Conservation (phyloP, 441 rosid genomes). For the Arabidopsis lyrata region DNA sequence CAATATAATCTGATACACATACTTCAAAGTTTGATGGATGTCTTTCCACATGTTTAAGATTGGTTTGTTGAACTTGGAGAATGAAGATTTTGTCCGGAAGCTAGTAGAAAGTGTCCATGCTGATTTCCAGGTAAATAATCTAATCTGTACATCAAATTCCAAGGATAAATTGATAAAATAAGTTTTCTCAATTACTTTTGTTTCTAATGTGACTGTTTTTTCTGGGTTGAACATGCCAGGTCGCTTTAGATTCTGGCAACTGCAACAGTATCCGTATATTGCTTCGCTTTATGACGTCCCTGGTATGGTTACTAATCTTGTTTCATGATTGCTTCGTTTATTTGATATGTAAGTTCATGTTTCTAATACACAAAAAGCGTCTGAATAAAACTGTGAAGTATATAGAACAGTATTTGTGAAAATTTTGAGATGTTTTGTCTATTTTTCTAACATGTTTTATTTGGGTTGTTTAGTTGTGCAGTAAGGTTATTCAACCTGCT, state of each 20-base stretch:
- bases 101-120: slow-evolving; percentile 67
- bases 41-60: slow-evolving; percentile 55
- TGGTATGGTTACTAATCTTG: slow-evolving; percentile 59
- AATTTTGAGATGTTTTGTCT: slow-evolving; percentile 26
- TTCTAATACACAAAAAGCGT: neutral
- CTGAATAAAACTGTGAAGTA: slow-evolving; percentile 8
- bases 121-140: slow-evolving; percentile 74
- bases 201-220: slow-evolving; percentile 15
- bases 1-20: slow-evolving; percentile 2
- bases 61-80: slow-evolving; percentile 93
- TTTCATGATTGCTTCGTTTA: neutral
- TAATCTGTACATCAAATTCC: slow-evolving; percentile 5
- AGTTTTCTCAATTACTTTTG: slow-evolving; percentile 19
- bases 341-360: slow-evolving; percentile 11
- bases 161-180: slow-evolving; percentile 8
- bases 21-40: slow-evolving; percentile 24
- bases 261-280: slow-evolving; percentile 83
- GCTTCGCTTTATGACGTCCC: slow-evolving; percentile 83
- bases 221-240: slow-evolving; percentile 57
- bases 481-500: slow-evolving; percentile 93
- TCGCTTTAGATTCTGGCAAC: slow-evolving; percentile 71
- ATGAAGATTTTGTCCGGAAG: slow-evolving; percentile 79
- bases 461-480: slow-evolving; percentile 73
- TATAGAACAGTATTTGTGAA: neutral
- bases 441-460: slow-evolving; percentile 31